Evolutionary conservation across 2,329 filamentous ascomycete genomes (phyloP).

Genomic region (Ceratocystis smalleyi): DNA sequence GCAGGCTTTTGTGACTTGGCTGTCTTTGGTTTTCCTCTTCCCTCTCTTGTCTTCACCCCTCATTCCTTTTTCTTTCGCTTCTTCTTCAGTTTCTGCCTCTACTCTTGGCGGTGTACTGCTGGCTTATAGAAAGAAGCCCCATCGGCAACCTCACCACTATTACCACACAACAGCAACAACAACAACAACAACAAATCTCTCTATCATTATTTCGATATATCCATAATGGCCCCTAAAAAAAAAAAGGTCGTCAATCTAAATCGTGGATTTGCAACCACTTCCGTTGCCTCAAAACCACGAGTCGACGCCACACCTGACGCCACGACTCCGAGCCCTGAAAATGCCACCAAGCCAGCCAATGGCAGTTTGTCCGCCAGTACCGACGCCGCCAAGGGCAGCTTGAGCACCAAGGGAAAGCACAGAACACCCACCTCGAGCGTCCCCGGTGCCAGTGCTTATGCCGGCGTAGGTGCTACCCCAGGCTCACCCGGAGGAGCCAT

Average conservation of each 20-base stretch:
- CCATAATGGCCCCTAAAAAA: constrained; percentile 58
- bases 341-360: constrained; percentile 11
- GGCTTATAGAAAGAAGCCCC: not conserved
- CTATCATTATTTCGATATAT: not conserved
- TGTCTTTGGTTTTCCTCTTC: not conserved
- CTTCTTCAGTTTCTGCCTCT: not conserved
- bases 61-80: not conserved
- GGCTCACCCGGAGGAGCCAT: not conserved
- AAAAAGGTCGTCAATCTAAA: constrained; percentile 89
- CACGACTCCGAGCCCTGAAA: constrained; percentile 18
- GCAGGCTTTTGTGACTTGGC: not conserved
- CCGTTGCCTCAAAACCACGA: constrained; percentile 68
- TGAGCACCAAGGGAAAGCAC: constrained; percentile 15
- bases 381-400: constrained; percentile 17
- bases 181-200: not conserved
- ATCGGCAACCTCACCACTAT: not conserved
- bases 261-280: constrained; percentile 85
- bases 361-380: constrained; percentile 1
- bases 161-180: not conserved
- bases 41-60: not conserved
- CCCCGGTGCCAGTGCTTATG: not conserved
- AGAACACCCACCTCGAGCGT: not conserved
- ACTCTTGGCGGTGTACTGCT: not conserved
- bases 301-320: constrained; percentile 37
- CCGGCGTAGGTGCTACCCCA: not conserved